These are phyloP conservation scores for Plasmodium berghei DNA, from an alignment of 169 alveolate genomes.

Conservation along the genomic window DNA sequence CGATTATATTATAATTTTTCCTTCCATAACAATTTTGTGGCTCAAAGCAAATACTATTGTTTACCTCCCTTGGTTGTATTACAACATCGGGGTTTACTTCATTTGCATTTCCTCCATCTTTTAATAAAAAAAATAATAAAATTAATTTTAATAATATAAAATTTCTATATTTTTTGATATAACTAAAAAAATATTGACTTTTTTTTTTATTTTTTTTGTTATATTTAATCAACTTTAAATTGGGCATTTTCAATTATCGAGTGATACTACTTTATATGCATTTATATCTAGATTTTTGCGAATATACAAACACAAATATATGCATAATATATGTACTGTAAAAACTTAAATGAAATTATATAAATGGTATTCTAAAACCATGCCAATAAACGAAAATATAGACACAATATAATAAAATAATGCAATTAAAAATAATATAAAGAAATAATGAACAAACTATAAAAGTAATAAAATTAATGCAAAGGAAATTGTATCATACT, in stretches of 20 bases:
- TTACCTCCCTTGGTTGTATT: too few relatives aligned
- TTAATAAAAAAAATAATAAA: slow-evolving; percentile 18
- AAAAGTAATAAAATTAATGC: too few relatives aligned
- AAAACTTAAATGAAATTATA: neutral
- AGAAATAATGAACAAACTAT: too few relatives aligned
- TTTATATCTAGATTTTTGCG: neutral
- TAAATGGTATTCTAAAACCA: neutral
- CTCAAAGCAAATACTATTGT: too few relatives aligned
- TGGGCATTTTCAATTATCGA: slow-evolving; percentile 20
- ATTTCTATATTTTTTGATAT: slow-evolving; percentile 11
- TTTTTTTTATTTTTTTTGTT: slow-evolving; percentile 27
- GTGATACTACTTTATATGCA: neutral
- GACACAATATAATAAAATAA: too few relatives aligned
- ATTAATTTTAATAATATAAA: slow-evolving; percentile 1
- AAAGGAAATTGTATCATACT: too few relatives aligned
- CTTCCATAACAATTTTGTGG: too few relatives aligned
- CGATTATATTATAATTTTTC: too few relatives aligned
- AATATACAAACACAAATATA: neutral
- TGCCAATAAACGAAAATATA: too few relatives aligned
- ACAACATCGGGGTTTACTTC: neutral
- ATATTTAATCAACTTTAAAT: slow-evolving; percentile 11
- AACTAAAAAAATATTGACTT: neutral
- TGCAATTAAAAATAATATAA: too few relatives aligned
- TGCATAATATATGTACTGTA: neutral
- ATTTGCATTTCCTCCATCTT: slow-evolving; percentile 8